phyloP scores from a whole-genome alignment of 805 yeast genomes.

The Grigorovia jiainica region DNA sequence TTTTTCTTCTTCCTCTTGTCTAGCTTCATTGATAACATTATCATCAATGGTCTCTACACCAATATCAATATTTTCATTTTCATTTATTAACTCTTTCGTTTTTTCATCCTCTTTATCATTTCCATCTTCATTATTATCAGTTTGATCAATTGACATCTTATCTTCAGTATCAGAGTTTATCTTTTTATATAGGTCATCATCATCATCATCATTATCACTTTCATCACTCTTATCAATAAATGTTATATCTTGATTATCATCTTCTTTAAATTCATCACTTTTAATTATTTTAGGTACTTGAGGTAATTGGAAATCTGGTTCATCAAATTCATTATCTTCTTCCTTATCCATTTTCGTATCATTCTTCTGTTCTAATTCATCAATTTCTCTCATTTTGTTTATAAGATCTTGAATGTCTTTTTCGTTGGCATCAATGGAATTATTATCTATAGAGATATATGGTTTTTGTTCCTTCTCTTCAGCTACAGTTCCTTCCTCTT shows the following conservation, averaged over 20 bases:
- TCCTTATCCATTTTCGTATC: slow-evolving; percentile 1
- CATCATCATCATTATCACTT: slow-evolving; percentile 1
- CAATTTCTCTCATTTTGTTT: not conserved
- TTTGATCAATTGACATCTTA: not conserved
- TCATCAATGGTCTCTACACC: too few species aligned
- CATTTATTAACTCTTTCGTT: too few species aligned
- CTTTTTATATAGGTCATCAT: too few species aligned
- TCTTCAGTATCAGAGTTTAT: too few species aligned
- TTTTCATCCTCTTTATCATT: too few species aligned
- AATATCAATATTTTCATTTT: too few species aligned
- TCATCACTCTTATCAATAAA: slow-evolving; percentile 4
- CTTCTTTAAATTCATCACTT: not conserved
- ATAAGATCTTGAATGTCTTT: slow-evolving; percentile 6
- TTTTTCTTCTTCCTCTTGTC: not conserved
- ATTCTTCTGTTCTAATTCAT: not conserved
- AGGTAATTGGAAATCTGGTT: slow-evolving; percentile 1
- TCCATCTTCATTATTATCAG: too few species aligned
- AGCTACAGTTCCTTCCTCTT: not conserved
- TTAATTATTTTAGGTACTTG: not conserved
- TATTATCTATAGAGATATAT: too few species aligned
- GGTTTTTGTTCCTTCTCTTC: not conserved
- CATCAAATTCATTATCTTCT: slow-evolving; percentile 1
- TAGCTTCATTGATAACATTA: too few species aligned
- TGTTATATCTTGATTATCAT: too few species aligned
- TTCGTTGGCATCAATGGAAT: not conserved